Base-by-base conservation (phyloP, 2,329 filamentous ascomycete genomes). In the Penicillium sp. region DNA sequence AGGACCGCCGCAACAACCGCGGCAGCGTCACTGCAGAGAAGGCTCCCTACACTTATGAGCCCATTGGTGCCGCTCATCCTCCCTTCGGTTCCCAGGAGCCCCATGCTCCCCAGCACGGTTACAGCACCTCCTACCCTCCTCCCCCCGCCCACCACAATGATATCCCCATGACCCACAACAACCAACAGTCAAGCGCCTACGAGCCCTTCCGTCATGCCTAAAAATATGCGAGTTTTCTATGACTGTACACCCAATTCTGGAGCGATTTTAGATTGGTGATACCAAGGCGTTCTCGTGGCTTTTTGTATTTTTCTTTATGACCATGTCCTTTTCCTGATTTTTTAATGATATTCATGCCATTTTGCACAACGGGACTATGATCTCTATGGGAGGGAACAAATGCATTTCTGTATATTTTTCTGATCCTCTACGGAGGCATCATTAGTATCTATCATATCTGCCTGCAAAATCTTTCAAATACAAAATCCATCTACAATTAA, bases 41-140 rank as follows among this genome's bases (percentile, higher is more conserved):
- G 80, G 81, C 83, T 0, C 83, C 83, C 0, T 84, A 85, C 70
- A 84, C 81, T 4, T 86, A 86, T 64, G 82, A 86, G 75, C 78
- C 82, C 46, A 80, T 86, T 19, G 71, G 70, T 38, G 64, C 66
- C 17, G 64, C 67, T 37, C 64, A 67, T 25, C 51, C 58, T 41
- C 62, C 68, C 42, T 64, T 62, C 23, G 62, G 62, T 13, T 47
- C 62, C 41, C 65, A 66, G 42, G 40, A 50, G 45, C 42, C 51
- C n/a, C 27, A 29, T 29, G 31, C 31, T 45, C 53, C 53, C 15
- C 54, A 52, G 33, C 47, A 45, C 6, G 55, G 50, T 17, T 50
- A 62, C 49, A 59, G 58, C 60, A 70, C 68, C 53, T 66, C 73
- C 1, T 73, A 73, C 60, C 67, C 68, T 19, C 62, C 71, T 23